These are phyloP conservation scores for Serendipita sp. DNA, from an alignment of 768 basidiomycete genomes.

Conservation along the genomic window DNA sequence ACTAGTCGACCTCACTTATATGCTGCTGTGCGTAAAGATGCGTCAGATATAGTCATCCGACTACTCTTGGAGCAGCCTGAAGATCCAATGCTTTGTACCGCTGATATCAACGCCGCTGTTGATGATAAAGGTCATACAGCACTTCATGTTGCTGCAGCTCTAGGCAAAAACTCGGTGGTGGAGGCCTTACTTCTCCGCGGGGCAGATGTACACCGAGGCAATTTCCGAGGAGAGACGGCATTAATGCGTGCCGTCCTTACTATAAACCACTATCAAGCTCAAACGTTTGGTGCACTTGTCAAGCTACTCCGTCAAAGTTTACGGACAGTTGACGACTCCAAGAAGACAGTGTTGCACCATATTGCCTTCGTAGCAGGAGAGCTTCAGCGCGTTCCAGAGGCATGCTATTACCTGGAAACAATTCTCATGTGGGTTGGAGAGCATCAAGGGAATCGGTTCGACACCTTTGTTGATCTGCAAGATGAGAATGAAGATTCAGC, in stretches of 20 bases:
- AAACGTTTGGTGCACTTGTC: slow-evolving; percentile 56
- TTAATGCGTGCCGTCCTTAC: slow-evolving; percentile 84
- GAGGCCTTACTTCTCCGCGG: slow-evolving; percentile 58
- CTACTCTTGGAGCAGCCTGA: slow-evolving; percentile 49
- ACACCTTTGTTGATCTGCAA: slow-evolving; percentile 72
- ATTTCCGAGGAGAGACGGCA: slow-evolving; percentile 87
- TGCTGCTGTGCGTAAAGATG: slow-evolving; percentile 55
- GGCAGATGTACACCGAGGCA: slow-evolving; percentile 82
- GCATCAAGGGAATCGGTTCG: slow-evolving; percentile 50
- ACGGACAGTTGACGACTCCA: slow-evolving; percentile 74
- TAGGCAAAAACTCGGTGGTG: slow-evolving; percentile 54
- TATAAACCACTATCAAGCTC: slow-evolving; percentile 67
- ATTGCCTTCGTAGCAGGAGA: slow-evolving; percentile 75
- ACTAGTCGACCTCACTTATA: slow-evolving; percentile 46
- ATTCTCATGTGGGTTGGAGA: slow-evolving; percentile 77
- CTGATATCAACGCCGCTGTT: slow-evolving; percentile 67
- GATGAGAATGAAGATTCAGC: slow-evolving; percentile 95
- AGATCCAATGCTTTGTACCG: slow-evolving; percentile 15
- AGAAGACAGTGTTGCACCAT: slow-evolving; percentile 82
- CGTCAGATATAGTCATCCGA: slow-evolving; percentile 44
- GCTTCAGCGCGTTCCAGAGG: slow-evolving; percentile 67
- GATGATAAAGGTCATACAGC: slow-evolving; percentile 94
- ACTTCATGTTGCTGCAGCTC: slow-evolving; percentile 80
- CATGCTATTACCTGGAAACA: slow-evolving; percentile 83
- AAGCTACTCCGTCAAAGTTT: slow-evolving; percentile 54